Percentiles rank a stretch among this genome's conserved stretches.
Evolutionary conservation across 2,329 filamentous ascomycete species (phyloP).

Genomic region (Arthrobotrys megalospora): DNA sequence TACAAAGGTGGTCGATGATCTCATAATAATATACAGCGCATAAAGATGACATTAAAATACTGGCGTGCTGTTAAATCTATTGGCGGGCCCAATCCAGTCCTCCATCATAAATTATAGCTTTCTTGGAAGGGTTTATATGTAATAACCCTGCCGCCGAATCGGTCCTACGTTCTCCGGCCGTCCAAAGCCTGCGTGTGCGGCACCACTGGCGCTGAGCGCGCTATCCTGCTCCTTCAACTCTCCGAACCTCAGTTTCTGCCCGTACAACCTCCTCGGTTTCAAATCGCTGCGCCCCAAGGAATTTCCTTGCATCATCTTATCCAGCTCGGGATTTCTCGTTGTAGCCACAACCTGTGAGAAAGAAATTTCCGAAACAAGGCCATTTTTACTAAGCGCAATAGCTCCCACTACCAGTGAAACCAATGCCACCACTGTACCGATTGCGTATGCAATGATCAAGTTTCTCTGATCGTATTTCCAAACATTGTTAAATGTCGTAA

Average conservation of each 20-base stretch:
- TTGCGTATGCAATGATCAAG: slow-evolving; percentile 43
- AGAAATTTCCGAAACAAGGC: slow-evolving; percentile 49
- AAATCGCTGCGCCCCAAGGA: slow-evolving; percentile 50
- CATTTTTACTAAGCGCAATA: slow-evolving; percentile 38
- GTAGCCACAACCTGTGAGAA: slow-evolving; percentile 56
- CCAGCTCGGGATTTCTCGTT: slow-evolving; percentile 55
- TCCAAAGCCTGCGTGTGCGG: slow-evolving; percentile 43
- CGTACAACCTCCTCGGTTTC: slow-evolving; percentile 29
- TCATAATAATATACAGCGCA: too few species aligned
- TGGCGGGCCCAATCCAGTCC: background rate
- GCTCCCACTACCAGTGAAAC: slow-evolving; percentile 42
- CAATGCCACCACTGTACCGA: slow-evolving; percentile 23
- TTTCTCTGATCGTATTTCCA: slow-evolving; percentile 53
- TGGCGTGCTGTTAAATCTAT: too few species aligned
- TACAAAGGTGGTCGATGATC: too few species aligned
- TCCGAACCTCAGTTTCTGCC: slow-evolving; percentile 37
- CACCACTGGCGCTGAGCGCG: slow-evolving; percentile 20
- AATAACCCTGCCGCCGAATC: slow-evolving; percentile 39
- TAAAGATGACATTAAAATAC: too few species aligned
- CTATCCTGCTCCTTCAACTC: slow-evolving; percentile 42
- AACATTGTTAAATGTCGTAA: slow-evolving; percentile 47
- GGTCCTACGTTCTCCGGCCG: slow-evolving; percentile 30
- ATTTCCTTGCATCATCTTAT: slow-evolving; percentile 47
- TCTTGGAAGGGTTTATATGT: slow-evolving; percentile 22
- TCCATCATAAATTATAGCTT: slow-evolving; percentile 15